Conservation (phyloP, 2,329 filamentous ascomycete genomes). For the Emmonsiellopsis sp. region DNA sequence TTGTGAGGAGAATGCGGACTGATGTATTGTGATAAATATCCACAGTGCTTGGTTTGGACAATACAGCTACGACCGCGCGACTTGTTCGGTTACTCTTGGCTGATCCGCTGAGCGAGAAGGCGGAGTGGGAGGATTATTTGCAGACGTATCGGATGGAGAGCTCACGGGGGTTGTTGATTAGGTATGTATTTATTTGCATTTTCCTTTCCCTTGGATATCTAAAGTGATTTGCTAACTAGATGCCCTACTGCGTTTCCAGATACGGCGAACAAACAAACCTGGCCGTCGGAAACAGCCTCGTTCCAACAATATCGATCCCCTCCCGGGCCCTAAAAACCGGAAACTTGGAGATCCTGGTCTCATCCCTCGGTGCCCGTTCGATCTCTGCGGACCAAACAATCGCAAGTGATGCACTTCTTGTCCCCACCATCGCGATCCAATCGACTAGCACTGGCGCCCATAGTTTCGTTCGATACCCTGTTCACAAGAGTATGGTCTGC, state of each 20-base stretch:
- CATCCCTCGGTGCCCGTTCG: constrained; percentile 40
- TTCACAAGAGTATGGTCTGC: constrained; percentile 71
- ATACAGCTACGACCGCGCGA: constrained; percentile 41
- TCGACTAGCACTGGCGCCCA: constrained; percentile 54
- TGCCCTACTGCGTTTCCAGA: constrained; percentile 25
- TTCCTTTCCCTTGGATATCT: constrained; percentile 52
- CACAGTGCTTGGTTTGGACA: constrained; percentile 42
- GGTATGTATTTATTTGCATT: constrained; percentile 41
- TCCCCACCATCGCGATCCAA: constrained; percentile 63
- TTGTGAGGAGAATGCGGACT: neutral
- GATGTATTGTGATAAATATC: neutral
- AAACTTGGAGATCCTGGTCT: constrained; percentile 52
- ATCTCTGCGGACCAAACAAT: constrained; percentile 40
- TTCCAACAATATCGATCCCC: constrained; percentile 47
- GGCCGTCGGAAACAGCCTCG: constrained; percentile 38
- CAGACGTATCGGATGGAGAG: constrained; percentile 38
- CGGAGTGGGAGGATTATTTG: constrained; percentile 59
- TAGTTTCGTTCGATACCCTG: constrained; percentile 64
- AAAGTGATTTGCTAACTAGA: neutral
- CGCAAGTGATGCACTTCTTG: constrained; percentile 56
- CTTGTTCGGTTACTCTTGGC: constrained; percentile 61
- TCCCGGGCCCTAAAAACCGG: constrained; percentile 46
- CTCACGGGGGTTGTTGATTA: constrained; percentile 53
- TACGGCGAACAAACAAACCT: constrained; percentile 45
- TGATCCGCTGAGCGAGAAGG: constrained; percentile 55